Base-by-base conservation (phyloP, 495 filamentous ascomycete species). In the Penicillium canariense region DNA sequence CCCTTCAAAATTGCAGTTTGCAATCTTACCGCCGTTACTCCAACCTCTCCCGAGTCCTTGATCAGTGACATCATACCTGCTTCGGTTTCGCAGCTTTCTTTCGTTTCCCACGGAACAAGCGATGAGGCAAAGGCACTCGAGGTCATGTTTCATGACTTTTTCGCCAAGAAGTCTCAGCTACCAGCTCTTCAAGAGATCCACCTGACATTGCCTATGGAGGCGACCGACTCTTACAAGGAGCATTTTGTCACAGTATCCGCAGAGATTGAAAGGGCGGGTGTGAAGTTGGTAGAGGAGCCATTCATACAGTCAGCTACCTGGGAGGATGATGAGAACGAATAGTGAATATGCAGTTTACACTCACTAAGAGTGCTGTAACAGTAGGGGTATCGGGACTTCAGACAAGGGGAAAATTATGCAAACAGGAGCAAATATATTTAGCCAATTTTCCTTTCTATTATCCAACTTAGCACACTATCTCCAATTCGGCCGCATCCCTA, bases 1-100 rank as follows among this genome's bases (percentile, higher is more conserved):
- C 69, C 69, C 52, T 61, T 72, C 36, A 61, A 70, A 52, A 34
- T 69, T 59, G 63, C 60, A 42, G 18, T 17, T 18, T 42, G 38
- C 38, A 42, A 42, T 42, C 38, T 42, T 17, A 42, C 22, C 23
- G 38, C 38, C 9, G 17, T 17, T 42, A 17, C 38, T 42, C 22
- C 38, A 23, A 17, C 18, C 18, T 23, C 22, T 2, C 8, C 18
- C 38, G 38, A 42, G 11, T 42, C 18, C 12, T 17, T 42, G 2
- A 42, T 23, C 18, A n/a, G 11, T n/a, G 38, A 42, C 18, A n/a
- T 42, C 22, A 42, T 42, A 42, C 38, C 38, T n/a, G 38, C 38
- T n/a, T 42, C 38, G 18, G 38, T 42, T 17, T 18, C 38, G 22
- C 38, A 42, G 18, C 38, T 42, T 7, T 42, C 38, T 23, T 42